These are phyloP conservation scores for Ceratopteris richardii DNA, from an alignment of 75 land plant species.

Conservation along the genomic window DNA sequence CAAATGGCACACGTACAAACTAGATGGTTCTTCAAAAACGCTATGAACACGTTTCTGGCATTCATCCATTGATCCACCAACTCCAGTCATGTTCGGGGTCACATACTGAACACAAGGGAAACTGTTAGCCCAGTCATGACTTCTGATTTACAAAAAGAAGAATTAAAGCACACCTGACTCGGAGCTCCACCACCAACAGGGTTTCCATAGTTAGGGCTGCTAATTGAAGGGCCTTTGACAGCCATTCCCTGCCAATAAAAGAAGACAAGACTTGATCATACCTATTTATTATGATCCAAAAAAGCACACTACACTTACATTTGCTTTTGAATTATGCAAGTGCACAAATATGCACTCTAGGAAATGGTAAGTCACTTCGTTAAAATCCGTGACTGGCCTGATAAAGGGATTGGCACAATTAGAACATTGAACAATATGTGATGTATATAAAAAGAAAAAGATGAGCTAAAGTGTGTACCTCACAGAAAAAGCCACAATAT, in stretches of 20 bases:
- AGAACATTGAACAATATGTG: too few relatives aligned
- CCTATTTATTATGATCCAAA: too few relatives aligned
- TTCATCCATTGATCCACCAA: slow-evolving; percentile 24
- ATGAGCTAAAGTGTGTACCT: slow-evolving; percentile 33
- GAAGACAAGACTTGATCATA: too few relatives aligned
- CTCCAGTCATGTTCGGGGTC: slow-evolving; percentile 13
- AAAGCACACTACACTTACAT: too few relatives aligned
- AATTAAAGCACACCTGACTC: not conserved
- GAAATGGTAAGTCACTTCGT: slow-evolving; percentile 67
- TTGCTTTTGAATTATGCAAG: slow-evolving; percentile 24
- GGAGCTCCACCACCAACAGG: too few relatives aligned
- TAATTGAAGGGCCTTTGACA: too few relatives aligned
- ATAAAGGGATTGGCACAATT: slow-evolving; percentile 5
- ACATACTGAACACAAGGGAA: slow-evolving; percentile 14
- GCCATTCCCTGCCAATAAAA: too few relatives aligned
- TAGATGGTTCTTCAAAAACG: slow-evolving; percentile 45
- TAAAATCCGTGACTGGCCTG: slow-evolving; percentile 74
- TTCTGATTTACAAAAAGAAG: too few relatives aligned
- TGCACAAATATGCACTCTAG: slow-evolving; percentile 61
- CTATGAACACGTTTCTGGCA: slow-evolving; percentile 34
- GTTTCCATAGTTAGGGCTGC: too few relatives aligned
- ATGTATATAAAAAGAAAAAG: too few relatives aligned
- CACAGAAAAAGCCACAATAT: slow-evolving; percentile 56
- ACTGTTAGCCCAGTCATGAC: too few relatives aligned
- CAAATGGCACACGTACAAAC: slow-evolving; percentile 19